Base-by-base conservation (phyloP, 2,329 filamentous ascomycete genomes). In the Talaromyces pinophilus region DNA sequence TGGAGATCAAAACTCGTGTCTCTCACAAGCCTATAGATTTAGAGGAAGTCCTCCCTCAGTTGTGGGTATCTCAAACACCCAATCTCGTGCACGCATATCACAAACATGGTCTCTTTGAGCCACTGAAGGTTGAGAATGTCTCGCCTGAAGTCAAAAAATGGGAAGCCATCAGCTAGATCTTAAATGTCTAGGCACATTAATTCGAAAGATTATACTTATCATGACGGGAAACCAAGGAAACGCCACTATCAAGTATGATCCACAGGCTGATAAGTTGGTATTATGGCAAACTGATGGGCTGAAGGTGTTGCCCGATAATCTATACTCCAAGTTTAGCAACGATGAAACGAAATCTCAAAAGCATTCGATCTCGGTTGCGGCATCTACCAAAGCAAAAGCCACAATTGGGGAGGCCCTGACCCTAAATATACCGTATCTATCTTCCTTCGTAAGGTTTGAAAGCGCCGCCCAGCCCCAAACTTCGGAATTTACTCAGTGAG, bases 31-130 rank as follows among this genome's bases (percentile, higher is more conserved):
- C 63, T 30, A 68, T 84, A 17, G n/a, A 67, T 2, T 59, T 83
- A 10, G 0, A 69, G 6, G 75, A 82, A 6, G 70, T 82, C 42
- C 74, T 74, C 28, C 67, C 79, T 2, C 81, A 83, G 71, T 75
- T 84, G 35, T 84, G 81, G 81, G 68, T 77, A n/a, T 83, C 80
- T 3, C 81, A 84, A 71, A 84, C 81, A 1, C 77, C 79, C 0
- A 81, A 80, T 48, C 79, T 84, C 40, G 80, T 83, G n/a, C 76
- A 78, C 35, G 81, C 80, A 0, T 81, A 82, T 67, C 80, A 83
- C 67, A 54, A 69, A 3, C 64, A 67, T 1, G 81, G 81, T 40
- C 19, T 63, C 1, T 84, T 84, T 67, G 17, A 65, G 8, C 38
- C 50, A 17, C 72, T 76, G 46, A 40, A 69, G 62, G 78, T 81